Conservation (phyloP, 2,329 filamentous ascomycete species). For the Hymenoscyphus linearis region DNA sequence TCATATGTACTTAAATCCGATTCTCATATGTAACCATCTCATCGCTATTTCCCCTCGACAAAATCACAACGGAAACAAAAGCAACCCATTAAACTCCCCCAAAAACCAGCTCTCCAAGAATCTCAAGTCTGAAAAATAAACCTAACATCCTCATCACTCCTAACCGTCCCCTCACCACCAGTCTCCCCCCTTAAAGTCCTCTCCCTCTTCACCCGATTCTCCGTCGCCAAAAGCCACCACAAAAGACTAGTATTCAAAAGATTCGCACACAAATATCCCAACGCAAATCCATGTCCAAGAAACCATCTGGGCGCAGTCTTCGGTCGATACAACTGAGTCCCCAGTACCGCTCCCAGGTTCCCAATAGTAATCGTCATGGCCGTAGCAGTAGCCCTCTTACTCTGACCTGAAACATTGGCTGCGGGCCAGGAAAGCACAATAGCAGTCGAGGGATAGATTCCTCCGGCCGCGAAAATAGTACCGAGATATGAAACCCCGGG, state of each 20-base stretch:
- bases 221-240: conserved; percentile 48
- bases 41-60: not conserved
- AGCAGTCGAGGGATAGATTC: conserved; percentile 61
- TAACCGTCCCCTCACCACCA: conserved; percentile 43
- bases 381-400: conserved; percentile 62
- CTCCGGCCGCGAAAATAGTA: conserved; percentile 58
- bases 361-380: conserved; percentile 70
- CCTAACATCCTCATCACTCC: conserved; percentile 56
- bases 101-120: not conserved
- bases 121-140: conserved; percentile 54
- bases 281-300: conserved; percentile 60
- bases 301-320: conserved; percentile 57
- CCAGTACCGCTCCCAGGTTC: conserved; percentile 62
- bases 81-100: not conserved
- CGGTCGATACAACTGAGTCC: conserved; percentile 63
- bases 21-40: not conserved
- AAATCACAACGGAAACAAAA: not conserved
- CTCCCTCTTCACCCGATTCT: conserved; percentile 50
- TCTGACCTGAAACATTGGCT: conserved; percentile 66
- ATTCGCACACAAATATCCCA: conserved; percentile 59
- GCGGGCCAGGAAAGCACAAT: conserved; percentile 65
- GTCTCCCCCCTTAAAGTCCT: conserved; percentile 44
- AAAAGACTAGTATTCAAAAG: conserved; percentile 47
- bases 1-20: no score
- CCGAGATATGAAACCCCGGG: conserved; percentile 56